phyloP scores from a whole-genome alignment of 345 rosid species.

The Aquilaria sinensis region DNA sequence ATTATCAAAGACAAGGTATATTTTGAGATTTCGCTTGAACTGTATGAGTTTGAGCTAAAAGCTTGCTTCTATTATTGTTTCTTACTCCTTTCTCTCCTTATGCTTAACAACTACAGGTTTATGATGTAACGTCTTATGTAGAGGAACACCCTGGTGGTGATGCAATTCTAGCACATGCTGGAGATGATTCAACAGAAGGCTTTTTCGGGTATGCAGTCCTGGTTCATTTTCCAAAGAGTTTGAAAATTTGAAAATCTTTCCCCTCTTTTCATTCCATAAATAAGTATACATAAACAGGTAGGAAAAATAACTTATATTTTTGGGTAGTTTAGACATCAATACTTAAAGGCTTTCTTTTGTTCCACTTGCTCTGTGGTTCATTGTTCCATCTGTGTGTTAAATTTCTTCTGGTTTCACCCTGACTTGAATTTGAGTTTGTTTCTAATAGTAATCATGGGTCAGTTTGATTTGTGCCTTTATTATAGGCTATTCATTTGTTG shows the following conservation, averaged over 20 bases:
- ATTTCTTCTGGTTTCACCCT: no score
- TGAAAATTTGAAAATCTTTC: no score
- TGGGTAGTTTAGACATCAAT: neutral
- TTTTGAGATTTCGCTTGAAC: neutral
- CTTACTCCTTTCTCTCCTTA: neutral
- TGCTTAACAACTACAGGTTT: constrained; percentile 30
- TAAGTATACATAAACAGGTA: neutral
- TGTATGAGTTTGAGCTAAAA: neutral
- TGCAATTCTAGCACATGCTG: constrained; percentile 82
- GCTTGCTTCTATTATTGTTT: neutral
- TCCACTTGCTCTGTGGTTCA: no score
- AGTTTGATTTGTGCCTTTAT: no score
- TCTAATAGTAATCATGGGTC: no score
- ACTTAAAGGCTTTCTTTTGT: no score
- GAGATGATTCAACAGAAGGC: constrained; percentile 90
- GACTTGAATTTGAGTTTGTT: no score
- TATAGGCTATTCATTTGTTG: constrained; percentile 1
- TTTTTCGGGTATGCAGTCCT: constrained; percentile 60
- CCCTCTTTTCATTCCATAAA: no score
- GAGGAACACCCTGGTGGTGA: constrained; percentile 99
- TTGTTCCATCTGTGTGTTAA: no score
- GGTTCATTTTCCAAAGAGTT: neutral
- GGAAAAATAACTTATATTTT: neutral
- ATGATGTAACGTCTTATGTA: constrained; percentile 81
- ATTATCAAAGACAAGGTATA: constrained; percentile 71